phyloP scores from a whole-genome alignment of 148 eudicot genomes.

The Amaranthus palmeri region DNA sequence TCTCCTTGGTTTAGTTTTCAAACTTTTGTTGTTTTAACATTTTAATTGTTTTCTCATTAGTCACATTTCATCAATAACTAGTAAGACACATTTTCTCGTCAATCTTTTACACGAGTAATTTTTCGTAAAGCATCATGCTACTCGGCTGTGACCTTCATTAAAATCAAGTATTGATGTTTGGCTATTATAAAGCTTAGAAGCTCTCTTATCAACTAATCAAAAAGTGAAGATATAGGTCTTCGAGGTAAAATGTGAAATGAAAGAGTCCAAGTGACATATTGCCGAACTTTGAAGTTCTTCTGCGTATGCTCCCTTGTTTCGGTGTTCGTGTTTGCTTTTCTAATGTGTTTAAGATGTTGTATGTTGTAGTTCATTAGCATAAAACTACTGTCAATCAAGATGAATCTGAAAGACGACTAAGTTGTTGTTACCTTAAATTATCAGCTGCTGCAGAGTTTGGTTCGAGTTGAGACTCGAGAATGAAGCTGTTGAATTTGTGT shows the following conservation, averaged over 20 bases:
- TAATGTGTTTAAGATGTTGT: not conserved
- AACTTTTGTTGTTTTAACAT: not conserved
- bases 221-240: too few relatives aligned
- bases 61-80: not conserved
- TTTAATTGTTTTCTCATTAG: not conserved
- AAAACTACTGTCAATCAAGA: not conserved
- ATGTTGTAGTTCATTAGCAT: not conserved
- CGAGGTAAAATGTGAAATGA: too few relatives aligned
- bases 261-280: too few relatives aligned
- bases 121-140: too few relatives aligned
- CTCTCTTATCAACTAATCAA: too few relatives aligned
- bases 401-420: not conserved
- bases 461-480: conserved; percentile 3
- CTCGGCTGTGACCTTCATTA: too few relatives aligned
- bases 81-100: not conserved
- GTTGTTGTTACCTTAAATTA: not conserved
- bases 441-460: conserved; percentile 25
- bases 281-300: not conserved
- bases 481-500: not conserved
- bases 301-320: not conserved
- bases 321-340: not conserved
- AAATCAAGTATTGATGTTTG: too few relatives aligned
- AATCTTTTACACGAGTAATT: too few relatives aligned
- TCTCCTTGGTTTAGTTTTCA: not conserved
- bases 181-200: too few relatives aligned